Percentiles rank a stretch among this genome's conserved stretches.
phyloP scores from a whole-genome alignment of 1,139 yeast species.

The Yamadazyma mexicana region DNA sequence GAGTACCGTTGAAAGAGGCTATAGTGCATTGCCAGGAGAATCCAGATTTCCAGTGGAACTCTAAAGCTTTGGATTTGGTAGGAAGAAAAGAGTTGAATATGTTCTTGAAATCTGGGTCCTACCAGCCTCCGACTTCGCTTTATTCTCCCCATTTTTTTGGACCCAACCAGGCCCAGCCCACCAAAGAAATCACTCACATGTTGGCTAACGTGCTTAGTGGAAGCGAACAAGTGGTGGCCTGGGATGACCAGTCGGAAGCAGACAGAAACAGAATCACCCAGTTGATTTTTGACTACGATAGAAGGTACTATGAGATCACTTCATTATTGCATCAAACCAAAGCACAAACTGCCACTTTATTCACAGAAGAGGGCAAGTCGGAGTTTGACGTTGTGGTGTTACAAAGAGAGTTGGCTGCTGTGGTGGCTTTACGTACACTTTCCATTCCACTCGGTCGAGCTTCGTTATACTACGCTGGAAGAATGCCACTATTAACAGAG shows the following conservation, averaged over 20 bases:
- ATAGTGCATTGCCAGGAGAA: conserved; percentile 57
- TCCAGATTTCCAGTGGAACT: conserved; percentile 51
- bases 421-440: conserved; percentile 70
- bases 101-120: conserved; percentile 21
- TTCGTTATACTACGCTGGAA: conserved; percentile 66
- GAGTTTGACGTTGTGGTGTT: conserved; percentile 60
- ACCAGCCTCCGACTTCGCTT: conserved; percentile 19
- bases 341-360: conserved; percentile 52
- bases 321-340: conserved; percentile 69
- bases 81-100: conserved; percentile 65
- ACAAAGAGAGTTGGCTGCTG: conserved; percentile 65
- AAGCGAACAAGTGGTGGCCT: conserved; percentile 50
- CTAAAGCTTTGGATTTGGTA: conserved; percentile 55
- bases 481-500: conserved; percentile 81
- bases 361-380: conserved; percentile 29
- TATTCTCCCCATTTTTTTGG: conserved; percentile 13
- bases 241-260: conserved; percentile 70
- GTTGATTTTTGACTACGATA: conserved; percentile 72
- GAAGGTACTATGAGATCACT: conserved; percentile 78
- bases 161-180: conserved; percentile 13
- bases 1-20: conserved; percentile 64
- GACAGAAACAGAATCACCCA: conserved; percentile 67
- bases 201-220: conserved; percentile 47
- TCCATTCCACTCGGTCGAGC: conserved; percentile 80
- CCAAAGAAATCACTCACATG: conserved; percentile 51